Base-by-base conservation (phyloP, 495 filamentous ascomycete genomes). In the Astrocystis sublimbata region DNA sequence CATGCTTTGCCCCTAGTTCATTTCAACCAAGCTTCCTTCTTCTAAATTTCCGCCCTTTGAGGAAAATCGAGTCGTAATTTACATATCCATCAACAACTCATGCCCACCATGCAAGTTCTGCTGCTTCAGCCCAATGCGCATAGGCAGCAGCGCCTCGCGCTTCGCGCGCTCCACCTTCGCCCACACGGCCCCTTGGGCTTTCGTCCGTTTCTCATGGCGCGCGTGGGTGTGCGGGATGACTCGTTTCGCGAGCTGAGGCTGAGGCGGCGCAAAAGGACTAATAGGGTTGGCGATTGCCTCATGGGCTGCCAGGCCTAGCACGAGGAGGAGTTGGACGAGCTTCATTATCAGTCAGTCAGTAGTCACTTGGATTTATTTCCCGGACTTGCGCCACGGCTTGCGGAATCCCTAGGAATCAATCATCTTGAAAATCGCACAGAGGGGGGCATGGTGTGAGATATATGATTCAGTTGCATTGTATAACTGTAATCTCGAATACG, bases 161-260 rank as follows among this genome's bases (percentile, higher is more conserved):
- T 72, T 49, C 1, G 68, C 71, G 26, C 68, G 65, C 21, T 68
- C 60, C 3, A 68, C 63, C 45, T 68, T 71, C 5, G 60, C 63
- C 76, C 76, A 78, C 1, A 61, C 55, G n/a, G 66, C 76, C 0
- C 81, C 83, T 33, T 85, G 67, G 1, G 81, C 75, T 55, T 80
- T 77, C 12, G 82, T 62, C 36, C 68, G 61, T 42, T 65, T 82
- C 28, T 76, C 83, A 60, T 71, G 68, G 12, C 59, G 66, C 23
- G 62, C 31, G 46, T 71, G 68, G 4, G 66, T 68, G 2, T 65
- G 50, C 17, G 68, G 68, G 46, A 71, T 61, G 6, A 59, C 58
- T 1, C 68, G 68, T 59, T 36, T 66, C 33, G 49, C 33, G 8
- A 10, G 55, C 13, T 23, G 51, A 2, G 38, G n/a, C n/a, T n/a